Base-by-base conservation (phyloP, 805 yeast species). In the Blastobotrys americana region DNA sequence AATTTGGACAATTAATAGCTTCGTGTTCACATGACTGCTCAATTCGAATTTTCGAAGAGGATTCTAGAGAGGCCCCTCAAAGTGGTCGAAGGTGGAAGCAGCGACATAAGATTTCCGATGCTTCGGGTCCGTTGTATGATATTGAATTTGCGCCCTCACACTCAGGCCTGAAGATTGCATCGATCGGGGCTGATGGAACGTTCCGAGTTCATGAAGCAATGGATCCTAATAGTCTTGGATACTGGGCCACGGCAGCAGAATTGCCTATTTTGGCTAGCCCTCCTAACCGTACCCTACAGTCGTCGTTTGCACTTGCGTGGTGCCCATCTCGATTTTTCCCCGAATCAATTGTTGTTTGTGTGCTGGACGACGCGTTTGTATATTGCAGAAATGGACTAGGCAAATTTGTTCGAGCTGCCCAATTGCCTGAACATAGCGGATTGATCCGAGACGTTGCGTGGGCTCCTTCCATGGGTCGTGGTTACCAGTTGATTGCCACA, bases 391-490 rank as follows among this genome's bases (percentile, higher is more conserved):
- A 75, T 48, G 64, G 69, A 23, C 61, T 65, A 22, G 79, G 77
- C 25, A 80, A 58, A 39, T 63, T 53, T 45, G 46, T 43, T 15
- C 43, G 51, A 21, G 78, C 78, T 0, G 78, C 83, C 27, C 77
- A 76, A 48, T 68, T 90, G 19, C 84, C 88, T 2, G 96, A 87
- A 34, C 97, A 89, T 60, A 73, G 76, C 43, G 96, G 95, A 2
- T 71, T 90, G 34, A 86, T 90, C 27, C 71, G 97, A 56, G 83
- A 88, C 15, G 86, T 89, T 3, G 74, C 89, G 23, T 90, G 98
- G 98, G 97, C 97, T 0, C 96, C 97, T 2, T 78, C 94, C 0
- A 85, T 89, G 82, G 97, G 97, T 2, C 71, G 96, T 53, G 78
- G 82, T 51, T 85, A 78, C 60, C 95, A 90, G 55, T 68, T 89